These are phyloP conservation scores for Lentinula raphanica DNA, from an alignment of 768 basidiomycete species.

Conservation along the genomic window DNA sequence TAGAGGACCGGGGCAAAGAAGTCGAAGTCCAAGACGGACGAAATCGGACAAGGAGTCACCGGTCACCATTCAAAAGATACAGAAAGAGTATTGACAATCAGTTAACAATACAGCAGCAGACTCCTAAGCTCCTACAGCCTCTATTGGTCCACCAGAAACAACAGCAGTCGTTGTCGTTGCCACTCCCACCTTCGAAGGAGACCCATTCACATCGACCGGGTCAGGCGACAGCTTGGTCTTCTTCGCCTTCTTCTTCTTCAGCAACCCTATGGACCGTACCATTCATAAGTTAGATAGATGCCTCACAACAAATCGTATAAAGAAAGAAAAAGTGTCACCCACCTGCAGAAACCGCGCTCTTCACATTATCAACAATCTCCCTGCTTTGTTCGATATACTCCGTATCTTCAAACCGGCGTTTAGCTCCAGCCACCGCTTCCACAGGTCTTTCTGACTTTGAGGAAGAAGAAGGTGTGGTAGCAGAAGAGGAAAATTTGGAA, in stretches of 20 bases:
- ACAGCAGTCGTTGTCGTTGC: not conserved
- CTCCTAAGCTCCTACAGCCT: conserved; percentile 9
- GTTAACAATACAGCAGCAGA: not conserved
- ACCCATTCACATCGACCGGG: conserved; percentile 10
- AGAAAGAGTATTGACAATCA: not conserved
- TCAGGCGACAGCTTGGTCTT: conserved; percentile 45
- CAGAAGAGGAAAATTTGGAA: conserved; percentile 18
- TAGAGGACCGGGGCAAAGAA: too few relatives aligned
- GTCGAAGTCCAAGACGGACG: too few relatives aligned
- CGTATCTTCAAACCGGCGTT: conserved; percentile 87
- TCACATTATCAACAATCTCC: conserved; percentile 88
- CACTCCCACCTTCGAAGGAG: not conserved
- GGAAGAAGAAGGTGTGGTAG: conserved; percentile 29
- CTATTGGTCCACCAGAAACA: not conserved
- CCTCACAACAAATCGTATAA: too few relatives aligned
- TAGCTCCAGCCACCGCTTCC: conserved; percentile 62
- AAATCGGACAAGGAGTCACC: too few relatives aligned
- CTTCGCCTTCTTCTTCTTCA: conserved; percentile 77
- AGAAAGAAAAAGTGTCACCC: conserved; percentile 22
- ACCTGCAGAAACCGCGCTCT: conserved; percentile 87
- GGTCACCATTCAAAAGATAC: too few relatives aligned
- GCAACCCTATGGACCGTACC: too few relatives aligned
- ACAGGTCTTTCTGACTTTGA: conserved; percentile 35
- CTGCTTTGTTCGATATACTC: conserved; percentile 88
- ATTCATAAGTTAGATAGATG: too few relatives aligned